A percentile compares a stretch with the other conserved stretches of the same genome.
Conservation (phyloP, 495 filamentous ascomycete species). For the Filosporella fistucella region DNA sequence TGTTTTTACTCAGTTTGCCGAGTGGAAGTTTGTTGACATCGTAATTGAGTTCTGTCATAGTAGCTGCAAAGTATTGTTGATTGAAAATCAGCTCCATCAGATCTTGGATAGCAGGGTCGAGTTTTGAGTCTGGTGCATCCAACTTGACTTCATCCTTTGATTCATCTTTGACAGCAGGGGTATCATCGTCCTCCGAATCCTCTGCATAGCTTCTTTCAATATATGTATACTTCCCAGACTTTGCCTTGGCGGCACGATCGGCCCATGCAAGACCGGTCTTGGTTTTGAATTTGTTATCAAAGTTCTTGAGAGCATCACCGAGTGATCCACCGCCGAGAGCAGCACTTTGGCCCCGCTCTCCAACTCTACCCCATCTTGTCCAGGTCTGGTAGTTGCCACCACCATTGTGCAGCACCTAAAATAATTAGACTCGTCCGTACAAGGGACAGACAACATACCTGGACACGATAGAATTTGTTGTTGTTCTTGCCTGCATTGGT, state of each 20-base stretch:
- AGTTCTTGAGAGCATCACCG: slow-evolving; percentile 43
- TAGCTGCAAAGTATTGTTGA: slow-evolving; percentile 54
- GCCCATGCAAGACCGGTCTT: slow-evolving; percentile 71
- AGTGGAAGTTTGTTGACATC: slow-evolving; percentile 74
- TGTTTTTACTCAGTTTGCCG: slow-evolving; percentile 75
- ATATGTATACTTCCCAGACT: slow-evolving; percentile 68
- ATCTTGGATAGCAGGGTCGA: slow-evolving; percentile 53
- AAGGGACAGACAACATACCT: not conserved
- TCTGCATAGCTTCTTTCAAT: slow-evolving; percentile 63
- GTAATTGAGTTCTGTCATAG: slow-evolving; percentile 67
- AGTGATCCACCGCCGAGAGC: slow-evolving; percentile 38
- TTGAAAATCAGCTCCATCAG: slow-evolving; percentile 85
- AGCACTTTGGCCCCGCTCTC: slow-evolving; percentile 60
- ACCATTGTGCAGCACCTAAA: slow-evolving; percentile 31
- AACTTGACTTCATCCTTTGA: slow-evolving; percentile 29
- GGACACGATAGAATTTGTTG: slow-evolving; percentile 70
- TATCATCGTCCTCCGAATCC: slow-evolving; percentile 49
- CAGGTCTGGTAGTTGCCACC: slow-evolving; percentile 43
- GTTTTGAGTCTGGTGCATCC: slow-evolving; percentile 40
- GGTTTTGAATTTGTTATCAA: slow-evolving; percentile 71
- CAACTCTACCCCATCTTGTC: slow-evolving; percentile 78
- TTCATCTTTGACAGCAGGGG: slow-evolving; percentile 6
- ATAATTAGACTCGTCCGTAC: slow-evolving; percentile 32
- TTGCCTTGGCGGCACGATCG: slow-evolving; percentile 53
- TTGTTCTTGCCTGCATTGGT: slow-evolving; percentile 55